Evolutionary conservation across 148 eudicot species (phyloP), one percentile per base, ranked within the genome.

Genomic region (Polygonum maritimum): DNA sequence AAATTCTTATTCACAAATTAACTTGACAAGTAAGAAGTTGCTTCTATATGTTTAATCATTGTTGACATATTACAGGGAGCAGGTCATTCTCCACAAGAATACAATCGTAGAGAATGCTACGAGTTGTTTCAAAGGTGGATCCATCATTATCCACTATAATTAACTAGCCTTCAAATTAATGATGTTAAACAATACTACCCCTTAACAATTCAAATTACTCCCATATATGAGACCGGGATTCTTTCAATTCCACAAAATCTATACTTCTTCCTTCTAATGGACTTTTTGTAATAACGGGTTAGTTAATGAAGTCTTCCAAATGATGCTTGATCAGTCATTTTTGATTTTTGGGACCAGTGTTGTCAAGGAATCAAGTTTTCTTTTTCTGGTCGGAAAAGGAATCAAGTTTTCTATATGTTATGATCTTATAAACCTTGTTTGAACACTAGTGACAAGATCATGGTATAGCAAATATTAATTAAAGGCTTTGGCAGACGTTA

Each of bases 41-140:
- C 14, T 69, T 41, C n/a, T 4, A 2, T 18, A 38, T 2, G 44
- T 5, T 44, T 18, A 47, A 18, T 47, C 16, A 52, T 33, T 19
- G 36, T 36, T 75, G 31, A 35, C 4, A 38, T n/a, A 18, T 8
- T 74, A 40, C 45, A 77, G 79, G 79, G 79, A 52, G 79, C 79
- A 36, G 79, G 79, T 36, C 79, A 77, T 41, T 77, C 79, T 31
- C 79, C 79, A 40, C 79, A 38, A 21, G 79, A 77, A 40, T 77
- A 58, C 74, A 77, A 54, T 21, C 63, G 79, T 2, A 71, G 73
- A 57, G 79, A 51, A 38, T 70, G 65, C 26, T 77, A 77, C 8
- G 74, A 77, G 33, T 62, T 77, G 79, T 77, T 77, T 49, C 11
- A 77, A 12, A 18, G 79, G n/a, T 77, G 79, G 79, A 49, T 77